Evolutionary conservation across 768 basidiomycete species (phyloP).

Genomic region (Mycena chlorophos): DNA sequence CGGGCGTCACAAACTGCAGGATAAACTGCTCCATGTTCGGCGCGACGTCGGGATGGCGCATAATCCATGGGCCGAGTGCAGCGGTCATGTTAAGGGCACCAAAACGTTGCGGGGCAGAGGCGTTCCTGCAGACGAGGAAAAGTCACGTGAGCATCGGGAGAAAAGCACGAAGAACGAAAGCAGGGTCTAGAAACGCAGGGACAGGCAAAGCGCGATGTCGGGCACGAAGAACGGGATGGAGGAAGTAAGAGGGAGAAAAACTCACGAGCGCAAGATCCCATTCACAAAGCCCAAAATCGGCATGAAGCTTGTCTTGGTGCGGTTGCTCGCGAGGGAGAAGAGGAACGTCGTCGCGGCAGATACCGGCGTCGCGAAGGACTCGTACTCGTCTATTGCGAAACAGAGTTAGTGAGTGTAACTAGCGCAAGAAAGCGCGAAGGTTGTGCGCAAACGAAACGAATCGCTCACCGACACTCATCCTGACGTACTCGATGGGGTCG

Average conservation of each 20-base stretch:
- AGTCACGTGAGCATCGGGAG: background rate
- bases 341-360: conserved; percentile 81
- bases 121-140: conserved; percentile 28
- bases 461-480: conserved; percentile 70
- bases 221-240: background rate
- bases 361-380: conserved; percentile 73
- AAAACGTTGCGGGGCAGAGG: conserved; percentile 66
- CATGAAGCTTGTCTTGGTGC: conserved; percentile 81
- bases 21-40: conserved; percentile 77
- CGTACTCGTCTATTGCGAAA: conserved; percentile 73
- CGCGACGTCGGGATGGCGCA: conserved; percentile 82
- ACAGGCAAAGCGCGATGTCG: background rate
- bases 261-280: conserved; percentile 65
- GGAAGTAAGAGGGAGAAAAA: conserved; percentile 19
- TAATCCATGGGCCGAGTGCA: conserved; percentile 74
- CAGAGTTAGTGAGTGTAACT: background rate
- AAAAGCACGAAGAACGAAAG: too few relatives aligned
- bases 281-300: conserved; percentile 81
- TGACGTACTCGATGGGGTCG: conserved; percentile 85
- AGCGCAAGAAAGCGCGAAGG: conserved; percentile 13
- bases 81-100: conserved; percentile 85
- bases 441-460: too few relatives aligned
- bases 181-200: background rate
- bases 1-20: conserved; percentile 70
- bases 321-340: conserved; percentile 71